These are phyloP conservation scores for Striga asiatica DNA, from an alignment of 257 asterid species.

Conservation along the genomic window DNA sequence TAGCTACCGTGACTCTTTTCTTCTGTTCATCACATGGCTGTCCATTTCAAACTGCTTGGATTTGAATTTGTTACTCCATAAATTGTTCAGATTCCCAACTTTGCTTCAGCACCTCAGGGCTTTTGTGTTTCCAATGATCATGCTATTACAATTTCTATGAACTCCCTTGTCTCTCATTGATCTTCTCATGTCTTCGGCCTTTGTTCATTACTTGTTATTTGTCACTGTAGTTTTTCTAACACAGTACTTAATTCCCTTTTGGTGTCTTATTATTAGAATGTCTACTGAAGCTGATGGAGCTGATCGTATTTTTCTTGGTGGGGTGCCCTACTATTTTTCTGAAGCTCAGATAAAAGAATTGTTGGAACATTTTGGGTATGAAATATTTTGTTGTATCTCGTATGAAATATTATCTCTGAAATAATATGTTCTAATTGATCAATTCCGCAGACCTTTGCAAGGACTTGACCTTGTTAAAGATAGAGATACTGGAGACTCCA, in stretches of 20 bases:
- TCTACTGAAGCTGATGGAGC: constrained; percentile 40
- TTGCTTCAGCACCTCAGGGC: constrained; percentile 6
- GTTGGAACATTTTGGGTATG: constrained; percentile 53
- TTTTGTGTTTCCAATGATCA: neutral
- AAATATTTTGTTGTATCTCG: no score
- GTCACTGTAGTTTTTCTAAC: neutral
- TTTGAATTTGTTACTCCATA: neutral
- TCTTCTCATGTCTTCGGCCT: constrained; percentile 12
- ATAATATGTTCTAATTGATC: constrained; percentile 10
- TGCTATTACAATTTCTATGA: neutral
- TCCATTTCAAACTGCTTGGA: neutral
- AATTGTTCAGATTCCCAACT: neutral
- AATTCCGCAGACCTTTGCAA: constrained; percentile 34
- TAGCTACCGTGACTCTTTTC: constrained; percentile 1
- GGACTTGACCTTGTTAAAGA: constrained; percentile 55
- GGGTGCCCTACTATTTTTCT: constrained; percentile 51
- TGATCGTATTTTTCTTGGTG: constrained; percentile 50
- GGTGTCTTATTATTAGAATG: constrained; percentile 27
- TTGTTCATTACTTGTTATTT: neutral
- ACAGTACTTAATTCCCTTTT: neutral
- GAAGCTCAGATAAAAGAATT: constrained; percentile 47
- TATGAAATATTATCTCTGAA: no score
- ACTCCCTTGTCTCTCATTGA: no score
- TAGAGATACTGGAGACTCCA: constrained; percentile 54
- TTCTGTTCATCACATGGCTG: neutral